Conservation (phyloP, 805 yeast species). For the Yamadazyma takamatsuzukensis region DNA sequence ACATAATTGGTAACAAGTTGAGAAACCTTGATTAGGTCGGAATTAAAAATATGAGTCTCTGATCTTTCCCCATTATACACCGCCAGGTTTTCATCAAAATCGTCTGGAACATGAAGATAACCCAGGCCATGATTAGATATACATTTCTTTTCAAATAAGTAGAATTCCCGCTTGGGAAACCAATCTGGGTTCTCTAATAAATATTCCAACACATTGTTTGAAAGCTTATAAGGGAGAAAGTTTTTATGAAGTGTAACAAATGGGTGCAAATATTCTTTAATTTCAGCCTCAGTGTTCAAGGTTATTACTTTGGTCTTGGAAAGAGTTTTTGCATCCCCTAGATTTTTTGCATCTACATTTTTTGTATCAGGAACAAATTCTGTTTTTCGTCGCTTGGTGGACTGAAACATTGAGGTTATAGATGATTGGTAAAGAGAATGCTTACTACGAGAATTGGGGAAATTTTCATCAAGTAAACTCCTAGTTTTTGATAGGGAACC, state of each 20-base stretch:
- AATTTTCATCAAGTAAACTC: constrained; percentile 35
- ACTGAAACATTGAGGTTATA: constrained; percentile 7
- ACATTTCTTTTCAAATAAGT: constrained; percentile 61
- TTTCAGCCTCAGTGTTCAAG: constrained; percentile 50
- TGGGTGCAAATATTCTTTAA: constrained; percentile 43
- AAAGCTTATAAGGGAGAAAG: constrained; percentile 49
- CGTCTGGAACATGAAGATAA: constrained; percentile 14
- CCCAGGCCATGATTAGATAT: constrained; percentile 51
- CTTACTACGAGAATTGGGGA: too few species aligned
- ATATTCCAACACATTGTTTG: constrained; percentile 41
- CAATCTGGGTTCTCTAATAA: constrained; percentile 38
- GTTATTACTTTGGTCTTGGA: constrained; percentile 25
- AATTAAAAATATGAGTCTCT: constrained; percentile 28
- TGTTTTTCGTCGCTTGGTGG: constrained; percentile 1
- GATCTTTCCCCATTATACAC: constrained; percentile 43
- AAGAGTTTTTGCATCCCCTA: too few species aligned
- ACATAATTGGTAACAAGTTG: constrained; percentile 37
- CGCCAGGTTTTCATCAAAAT: constrained; percentile 13
- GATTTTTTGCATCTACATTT: not conserved
- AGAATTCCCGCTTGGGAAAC: constrained; percentile 47
- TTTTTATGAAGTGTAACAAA: constrained; percentile 48
- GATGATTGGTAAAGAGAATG: constrained; percentile 15
- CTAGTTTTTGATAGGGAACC: constrained; percentile 48
- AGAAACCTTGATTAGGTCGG: constrained; percentile 36
- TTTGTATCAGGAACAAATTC: not conserved